Percentiles rank a stretch among this genome's conserved stretches.
Conservation (phyloP, 73 alveolate species). For the Uronychia binucleata region DNA sequence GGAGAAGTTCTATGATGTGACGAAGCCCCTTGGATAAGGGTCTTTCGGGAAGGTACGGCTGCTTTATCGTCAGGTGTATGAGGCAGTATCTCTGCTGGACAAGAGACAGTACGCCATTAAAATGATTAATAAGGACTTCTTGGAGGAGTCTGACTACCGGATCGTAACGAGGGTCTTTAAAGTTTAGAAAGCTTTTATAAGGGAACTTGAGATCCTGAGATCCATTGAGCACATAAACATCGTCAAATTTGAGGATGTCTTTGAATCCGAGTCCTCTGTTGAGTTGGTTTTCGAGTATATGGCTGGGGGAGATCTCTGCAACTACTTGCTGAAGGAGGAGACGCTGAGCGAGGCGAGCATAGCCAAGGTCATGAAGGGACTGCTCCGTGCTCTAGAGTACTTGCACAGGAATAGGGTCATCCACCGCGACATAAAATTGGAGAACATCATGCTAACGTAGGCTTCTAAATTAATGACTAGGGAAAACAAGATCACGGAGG, state of each 20-base stretch:
- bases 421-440: constrained; percentile 37
- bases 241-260: constrained; percentile 15
- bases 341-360: background rate
- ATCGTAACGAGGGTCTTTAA: constrained; percentile 36
- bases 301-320: constrained; percentile 13
- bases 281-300: constrained; percentile 13
- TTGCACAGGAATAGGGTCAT: constrained; percentile 4
- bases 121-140: constrained; percentile 1
- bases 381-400: constrained; percentile 13
- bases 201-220: constrained; percentile 24
- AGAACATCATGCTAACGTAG: constrained; percentile 13
- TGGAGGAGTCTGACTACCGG: constrained; percentile 4
- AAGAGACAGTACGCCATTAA: constrained; percentile 1
- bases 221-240: constrained; percentile 15
- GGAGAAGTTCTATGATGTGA: background rate
- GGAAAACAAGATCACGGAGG: constrained; percentile 55
- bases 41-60: background rate
- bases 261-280: constrained; percentile 7
- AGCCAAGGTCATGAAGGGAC: constrained; percentile 4
- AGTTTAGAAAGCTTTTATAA: constrained; percentile 33
- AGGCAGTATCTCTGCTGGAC: background rate
- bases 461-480: background rate
- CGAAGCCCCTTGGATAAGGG: background rate
- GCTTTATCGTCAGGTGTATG: background rate
- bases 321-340: background rate